Percentiles rank a stretch among this genome's conserved stretches.
Evolutionary conservation across 495 filamentous ascomycete genomes (phyloP).

Genomic region (Aspergillus affinis): DNA sequence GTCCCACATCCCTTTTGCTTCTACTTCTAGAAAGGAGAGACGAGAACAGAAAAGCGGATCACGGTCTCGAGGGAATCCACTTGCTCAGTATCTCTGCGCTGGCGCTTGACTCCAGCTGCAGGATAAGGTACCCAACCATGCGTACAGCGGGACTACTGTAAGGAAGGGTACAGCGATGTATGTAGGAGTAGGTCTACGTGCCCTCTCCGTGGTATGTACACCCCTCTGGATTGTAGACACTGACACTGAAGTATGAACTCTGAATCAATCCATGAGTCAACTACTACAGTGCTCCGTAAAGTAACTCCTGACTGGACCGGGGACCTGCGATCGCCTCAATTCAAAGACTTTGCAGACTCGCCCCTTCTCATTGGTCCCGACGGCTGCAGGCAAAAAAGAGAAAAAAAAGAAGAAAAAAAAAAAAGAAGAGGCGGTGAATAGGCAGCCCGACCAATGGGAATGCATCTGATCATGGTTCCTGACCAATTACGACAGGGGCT

Average conservation of each 20-base stretch:
- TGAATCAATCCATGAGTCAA: not conserved
- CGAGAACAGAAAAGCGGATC: conserved; percentile 3
- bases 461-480: conserved; percentile 14
- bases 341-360: not conserved
- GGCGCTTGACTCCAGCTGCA: conserved; percentile 16
- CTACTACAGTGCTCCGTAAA: too few relatives aligned
- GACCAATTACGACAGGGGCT: conserved; percentile 25
- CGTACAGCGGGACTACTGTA: conserved; percentile 5
- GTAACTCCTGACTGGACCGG: not conserved
- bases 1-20: not conserved
- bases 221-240: not conserved
- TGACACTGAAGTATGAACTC: too few relatives aligned
- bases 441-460: conserved; percentile 29
- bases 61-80: not conserved
- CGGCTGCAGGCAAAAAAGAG: conserved; percentile 5
- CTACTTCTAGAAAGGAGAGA: not conserved
- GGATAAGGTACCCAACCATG: conserved; percentile 27
- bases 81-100: conserved; percentile 7
- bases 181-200: not conserved
- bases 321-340: not conserved
- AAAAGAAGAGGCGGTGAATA: conserved; percentile 43
- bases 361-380: not conserved
- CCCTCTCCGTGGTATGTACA: not conserved
- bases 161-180: not conserved
- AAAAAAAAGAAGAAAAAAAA: conserved; percentile 10